Evolutionary conservation across 2,329 filamentous ascomycete species (phyloP).

Genomic region (Clarireedia sp.): DNA sequence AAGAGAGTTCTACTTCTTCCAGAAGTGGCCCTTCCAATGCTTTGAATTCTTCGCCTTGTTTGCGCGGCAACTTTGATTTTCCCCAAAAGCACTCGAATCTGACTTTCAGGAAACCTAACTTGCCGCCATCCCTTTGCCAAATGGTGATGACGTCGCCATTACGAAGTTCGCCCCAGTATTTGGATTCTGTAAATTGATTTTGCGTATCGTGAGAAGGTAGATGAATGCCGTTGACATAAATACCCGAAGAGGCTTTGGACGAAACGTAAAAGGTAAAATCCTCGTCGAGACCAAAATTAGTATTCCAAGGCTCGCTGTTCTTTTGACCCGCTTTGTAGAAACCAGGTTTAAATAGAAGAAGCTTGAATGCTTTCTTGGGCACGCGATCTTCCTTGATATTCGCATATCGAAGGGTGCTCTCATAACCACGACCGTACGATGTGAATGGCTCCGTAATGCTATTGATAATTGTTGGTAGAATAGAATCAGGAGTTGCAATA

Average conservation of each 20-base stretch:
- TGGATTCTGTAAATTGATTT: constrained; percentile 41
- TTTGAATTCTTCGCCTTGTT: constrained; percentile 16
- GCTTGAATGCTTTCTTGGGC: constrained; percentile 72
- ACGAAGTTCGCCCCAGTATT: constrained; percentile 61
- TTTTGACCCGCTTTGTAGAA: constrained; percentile 46
- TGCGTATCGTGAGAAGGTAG: constrained; percentile 50
- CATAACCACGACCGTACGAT: constrained; percentile 66
- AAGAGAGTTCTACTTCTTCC: constrained; percentile 21
- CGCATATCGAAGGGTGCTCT: constrained; percentile 61
- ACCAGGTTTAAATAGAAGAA: constrained; percentile 65
- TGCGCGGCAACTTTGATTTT: constrained; percentile 18
- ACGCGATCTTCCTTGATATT: constrained; percentile 59
- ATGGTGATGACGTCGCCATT: constrained; percentile 71
- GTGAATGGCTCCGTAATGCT: constrained; percentile 59
- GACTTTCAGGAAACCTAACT: constrained; percentile 24
- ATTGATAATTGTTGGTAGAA: constrained; percentile 53
- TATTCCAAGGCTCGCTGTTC: constrained; percentile 3
- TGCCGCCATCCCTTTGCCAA: constrained; percentile 37
- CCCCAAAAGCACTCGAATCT: constrained; percentile 29
- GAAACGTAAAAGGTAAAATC: constrained; percentile 60
- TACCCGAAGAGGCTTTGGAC: constrained; percentile 69
- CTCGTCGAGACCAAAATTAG: constrained; percentile 21
- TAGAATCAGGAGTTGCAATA: constrained; percentile 57
- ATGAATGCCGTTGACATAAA: constrained; percentile 66
- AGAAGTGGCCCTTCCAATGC: constrained; percentile 16